Evolutionary conservation across 805 yeast species (phyloP), one percentile per base, ranked within the genome.

Genomic region (Kockiozyma suomiensis): DNA sequence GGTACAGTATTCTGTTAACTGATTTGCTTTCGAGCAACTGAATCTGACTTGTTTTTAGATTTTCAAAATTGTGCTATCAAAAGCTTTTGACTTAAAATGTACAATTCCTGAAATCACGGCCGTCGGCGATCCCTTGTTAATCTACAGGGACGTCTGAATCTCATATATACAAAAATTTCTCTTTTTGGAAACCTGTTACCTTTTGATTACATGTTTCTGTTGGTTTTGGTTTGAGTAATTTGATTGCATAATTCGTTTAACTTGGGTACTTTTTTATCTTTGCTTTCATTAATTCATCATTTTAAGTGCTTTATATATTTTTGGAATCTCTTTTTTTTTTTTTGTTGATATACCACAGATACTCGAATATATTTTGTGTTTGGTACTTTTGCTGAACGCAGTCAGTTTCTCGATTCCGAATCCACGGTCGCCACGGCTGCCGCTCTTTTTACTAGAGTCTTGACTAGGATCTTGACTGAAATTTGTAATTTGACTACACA

Each of bases 111-210:
- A 93, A 73, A 86, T 91, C 43, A 81, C 81, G 47, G 85, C 86
- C 62, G 81, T 85, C 25, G 99, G 98, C n/a, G 97, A 93, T 72
- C 99, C 99, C 3, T 78, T 93, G 28, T 79, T 93, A 53, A 79
- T 92, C 10, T 92, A 89, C 72, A 76, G 74, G 53, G 67, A 68
- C 25, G 53, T 42, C 12, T 59, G 32, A 56, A 7, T 10, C 12
- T 25, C 10, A 7, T n/a, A 12, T 12, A 32, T 12, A 15, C 25
- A 10, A 8, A 10, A 26, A 10, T 15, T n/a, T 35, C 4, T 35
- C 4, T 37, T 30, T 3, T 21, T 49, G 28, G 6, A 12, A 15
- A 5, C 19, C 3, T 38, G 42, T 7, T 38, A 21, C 21, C 17
- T 15, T 28, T 45, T 25, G n/a, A n/a, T n/a, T n/a, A n/a, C n/a